These are phyloP conservation scores for Orbilia ellipsospora DNA, from an alignment of 2,329 filamentous ascomycete genomes.

Conservation along the genomic window DNA sequence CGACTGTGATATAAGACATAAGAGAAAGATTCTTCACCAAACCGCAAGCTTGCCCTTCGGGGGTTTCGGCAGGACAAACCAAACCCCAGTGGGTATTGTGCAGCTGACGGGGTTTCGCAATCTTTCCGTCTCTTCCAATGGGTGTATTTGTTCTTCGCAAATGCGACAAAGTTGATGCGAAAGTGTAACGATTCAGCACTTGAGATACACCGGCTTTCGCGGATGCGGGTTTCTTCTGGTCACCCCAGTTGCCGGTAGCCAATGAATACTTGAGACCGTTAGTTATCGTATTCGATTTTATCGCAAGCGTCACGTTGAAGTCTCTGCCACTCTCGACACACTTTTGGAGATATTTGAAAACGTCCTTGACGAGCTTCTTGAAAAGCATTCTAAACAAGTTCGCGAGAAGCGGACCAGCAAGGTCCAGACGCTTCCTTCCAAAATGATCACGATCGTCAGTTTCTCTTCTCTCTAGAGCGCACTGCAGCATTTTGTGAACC, in stretches of 20 bases:
- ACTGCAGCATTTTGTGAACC: slow-evolving; percentile 95
- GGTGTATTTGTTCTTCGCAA: slow-evolving; percentile 96
- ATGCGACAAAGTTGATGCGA: slow-evolving; percentile 95
- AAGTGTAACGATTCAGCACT: slow-evolving; percentile 97
- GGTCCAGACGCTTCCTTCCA: slow-evolving; percentile 96
- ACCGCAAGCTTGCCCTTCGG: slow-evolving; percentile 97
- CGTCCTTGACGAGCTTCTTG: slow-evolving; percentile 87
- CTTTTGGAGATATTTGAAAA: slow-evolving; percentile 88
- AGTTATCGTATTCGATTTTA: slow-evolving; percentile 90
- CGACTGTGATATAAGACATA: slow-evolving; percentile 98
- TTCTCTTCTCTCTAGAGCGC: slow-evolving; percentile 89
- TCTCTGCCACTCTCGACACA: slow-evolving; percentile 89
- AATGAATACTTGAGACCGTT: slow-evolving; percentile 96
- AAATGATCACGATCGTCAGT: slow-evolving; percentile 98
- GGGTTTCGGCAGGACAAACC: slow-evolving; percentile 96
- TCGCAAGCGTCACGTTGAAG: slow-evolving; percentile 88
- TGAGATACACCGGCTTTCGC: slow-evolving; percentile 97
- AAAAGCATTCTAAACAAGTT: slow-evolving; percentile 95
- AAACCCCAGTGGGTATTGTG: slow-evolving; percentile 99
- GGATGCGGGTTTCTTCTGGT: slow-evolving; percentile 97
- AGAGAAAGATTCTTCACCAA: slow-evolving; percentile 96
- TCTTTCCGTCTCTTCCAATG: slow-evolving; percentile 96
- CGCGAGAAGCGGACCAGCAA: slow-evolving; percentile 93
- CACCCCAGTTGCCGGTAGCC: slow-evolving; percentile 98
- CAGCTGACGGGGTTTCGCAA: slow-evolving; percentile 95